phyloP scores from a whole-genome alignment of 306 rosid genomes.

The Trifolium fragiferum region DNA sequence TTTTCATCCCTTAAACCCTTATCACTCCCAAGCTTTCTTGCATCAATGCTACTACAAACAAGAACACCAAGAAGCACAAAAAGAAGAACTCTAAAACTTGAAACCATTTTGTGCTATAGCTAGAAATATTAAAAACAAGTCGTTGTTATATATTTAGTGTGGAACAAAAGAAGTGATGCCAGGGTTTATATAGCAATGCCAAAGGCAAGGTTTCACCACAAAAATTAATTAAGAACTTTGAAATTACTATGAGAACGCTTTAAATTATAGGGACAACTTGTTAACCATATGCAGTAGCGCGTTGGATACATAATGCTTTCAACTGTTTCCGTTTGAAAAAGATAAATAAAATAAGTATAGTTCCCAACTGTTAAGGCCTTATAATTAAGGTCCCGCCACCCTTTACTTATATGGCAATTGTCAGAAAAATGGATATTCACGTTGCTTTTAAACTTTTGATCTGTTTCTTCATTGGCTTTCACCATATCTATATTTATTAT shows the following conservation, averaged over 20 bases:
- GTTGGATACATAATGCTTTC: constrained; percentile 57
- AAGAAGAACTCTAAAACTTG: constrained; percentile 52
- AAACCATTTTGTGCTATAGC: constrained; percentile 34
- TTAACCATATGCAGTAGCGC: constrained; percentile 49
- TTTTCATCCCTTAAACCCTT: constrained; percentile 53
- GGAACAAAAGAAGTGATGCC: neutral
- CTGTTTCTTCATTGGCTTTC: constrained; percentile 34
- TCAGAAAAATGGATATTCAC: constrained; percentile 22
- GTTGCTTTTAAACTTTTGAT: constrained; percentile 18
- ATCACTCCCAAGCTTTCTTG: constrained; percentile 61
- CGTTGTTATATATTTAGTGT: neutral
- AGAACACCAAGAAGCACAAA: constrained; percentile 57
- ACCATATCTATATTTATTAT: no score
- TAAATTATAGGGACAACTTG: constrained; percentile 50
- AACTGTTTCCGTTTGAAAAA: constrained; percentile 54
- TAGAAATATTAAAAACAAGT: neutral
- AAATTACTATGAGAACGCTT: constrained; percentile 46
- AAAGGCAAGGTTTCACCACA: neutral
- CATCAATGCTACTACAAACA: constrained; percentile 53
- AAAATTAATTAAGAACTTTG: constrained; percentile 1
- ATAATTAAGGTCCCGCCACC: constrained; percentile 15
- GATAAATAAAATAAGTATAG: neutral
- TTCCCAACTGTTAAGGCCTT: constrained; percentile 27
- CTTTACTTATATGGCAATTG: neutral
- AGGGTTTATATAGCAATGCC: constrained; percentile 52